A percentile compares a stretch with the other conserved stretches of the same genome.
These are phyloP conservation scores for Zymoseptoria crescenta DNA, from an alignment of 2,329 filamentous ascomycete species.

Conservation along the genomic window DNA sequence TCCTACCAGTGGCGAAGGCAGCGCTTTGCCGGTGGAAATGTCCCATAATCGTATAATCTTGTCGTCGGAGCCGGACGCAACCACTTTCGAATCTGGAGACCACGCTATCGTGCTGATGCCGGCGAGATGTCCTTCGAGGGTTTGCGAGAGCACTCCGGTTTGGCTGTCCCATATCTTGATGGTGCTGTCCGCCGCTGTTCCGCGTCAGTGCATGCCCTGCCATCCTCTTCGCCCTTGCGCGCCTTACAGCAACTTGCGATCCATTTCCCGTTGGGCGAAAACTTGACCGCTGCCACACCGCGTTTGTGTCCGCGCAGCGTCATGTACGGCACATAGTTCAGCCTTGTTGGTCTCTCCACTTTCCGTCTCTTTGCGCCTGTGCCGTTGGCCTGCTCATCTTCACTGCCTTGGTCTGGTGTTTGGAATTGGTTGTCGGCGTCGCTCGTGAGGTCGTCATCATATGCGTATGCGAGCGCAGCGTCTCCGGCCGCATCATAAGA, in stretches of 20 bases:
- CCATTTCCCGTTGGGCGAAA: constrained; percentile 83
- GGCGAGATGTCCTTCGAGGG: constrained; percentile 85
- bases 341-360: constrained; percentile 43
- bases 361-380: constrained; percentile 15
- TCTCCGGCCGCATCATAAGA: constrained; percentile 15
- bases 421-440: constrained; percentile 18
- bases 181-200: constrained; percentile 68
- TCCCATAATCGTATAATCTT: constrained; percentile 95
- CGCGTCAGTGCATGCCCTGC: constrained; percentile 2
- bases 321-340: constrained; percentile 63
- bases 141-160: constrained; percentile 74
- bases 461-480: constrained; percentile 24
- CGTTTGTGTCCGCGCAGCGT: constrained; percentile 69
- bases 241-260: constrained; percentile 70
- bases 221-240: neutral
- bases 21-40: constrained; percentile 49
- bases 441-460: constrained; percentile 26
- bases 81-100: constrained; percentile 77
- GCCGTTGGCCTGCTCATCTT: constrained; percentile 15
- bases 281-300: constrained; percentile 75
- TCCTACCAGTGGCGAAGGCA: constrained; percentile 60
- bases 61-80: constrained; percentile 91
- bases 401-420: constrained; percentile 19
- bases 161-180: constrained; percentile 83
- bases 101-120: constrained; percentile 91